These are phyloP conservation scores for Coemansia sp. DNA, from an alignment of 371 early-diverging fungal genomes.

Conservation along the genomic window DNA sequence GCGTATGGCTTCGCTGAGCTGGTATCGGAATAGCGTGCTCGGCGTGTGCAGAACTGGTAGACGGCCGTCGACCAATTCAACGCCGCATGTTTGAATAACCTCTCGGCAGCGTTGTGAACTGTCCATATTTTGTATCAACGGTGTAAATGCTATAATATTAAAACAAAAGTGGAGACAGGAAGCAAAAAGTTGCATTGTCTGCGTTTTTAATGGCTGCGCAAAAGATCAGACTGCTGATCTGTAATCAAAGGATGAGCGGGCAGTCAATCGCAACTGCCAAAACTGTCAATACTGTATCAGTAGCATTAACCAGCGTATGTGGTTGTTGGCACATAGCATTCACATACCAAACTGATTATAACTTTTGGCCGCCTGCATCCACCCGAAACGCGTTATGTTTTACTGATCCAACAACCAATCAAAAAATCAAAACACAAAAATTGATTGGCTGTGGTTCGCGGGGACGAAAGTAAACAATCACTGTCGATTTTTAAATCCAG, in stretches of 20 bases:
- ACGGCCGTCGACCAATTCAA: constrained; percentile 4
- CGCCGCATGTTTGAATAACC: constrained; percentile 19
- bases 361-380: too few species aligned
- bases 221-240: too few species aligned
- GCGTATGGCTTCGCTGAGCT: constrained; percentile 15
- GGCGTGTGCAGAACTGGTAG: constrained; percentile 29
- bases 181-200: background rate
- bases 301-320: too few species aligned
- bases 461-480: background rate
- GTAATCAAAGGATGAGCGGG: too few species aligned
- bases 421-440: background rate
- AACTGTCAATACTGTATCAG: too few species aligned
- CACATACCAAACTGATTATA: too few species aligned
- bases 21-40: constrained; percentile 27
- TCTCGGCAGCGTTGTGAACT: constrained; percentile 6
- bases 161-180: background rate
- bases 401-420: too few species aligned
- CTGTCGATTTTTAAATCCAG: background rate
- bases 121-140: background rate
- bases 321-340: too few species aligned
- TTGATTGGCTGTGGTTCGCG: background rate
- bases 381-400: too few species aligned
- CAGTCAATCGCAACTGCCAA: too few species aligned
- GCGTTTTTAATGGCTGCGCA: too few species aligned
- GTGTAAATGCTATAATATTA: too few species aligned